Evolutionary conservation across 257 asterid species (phyloP).

Genomic region (Scutellaria minor): DNA sequence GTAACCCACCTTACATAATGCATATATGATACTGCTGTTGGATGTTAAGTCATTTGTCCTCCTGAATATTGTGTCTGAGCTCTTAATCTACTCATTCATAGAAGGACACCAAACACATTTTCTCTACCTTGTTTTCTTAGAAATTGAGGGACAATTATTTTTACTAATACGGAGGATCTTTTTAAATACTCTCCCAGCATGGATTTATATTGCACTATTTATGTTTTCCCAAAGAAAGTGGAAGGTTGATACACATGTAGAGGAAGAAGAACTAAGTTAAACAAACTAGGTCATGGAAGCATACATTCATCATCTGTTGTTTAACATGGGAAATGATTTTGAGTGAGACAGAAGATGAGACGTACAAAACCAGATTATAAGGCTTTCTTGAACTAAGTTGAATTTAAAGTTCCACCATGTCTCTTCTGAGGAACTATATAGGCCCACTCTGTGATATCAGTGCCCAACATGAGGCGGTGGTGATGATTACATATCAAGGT

Average conservation of each 20-base stretch:
- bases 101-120: constrained; percentile 3
- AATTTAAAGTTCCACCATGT: constrained; percentile 16
- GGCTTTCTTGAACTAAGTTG: constrained; percentile 5
- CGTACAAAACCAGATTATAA: not conserved
- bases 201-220: not conserved
- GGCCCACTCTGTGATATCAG: constrained; percentile 4
- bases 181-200: too few relatives aligned
- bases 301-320: constrained; percentile 7
- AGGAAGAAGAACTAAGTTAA: constrained; percentile 20
- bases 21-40: not conserved
- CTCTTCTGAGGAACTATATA: not conserved
- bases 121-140: not conserved
- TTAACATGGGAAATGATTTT: constrained; percentile 21
- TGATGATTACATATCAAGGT: not conserved
- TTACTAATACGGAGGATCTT: too few relatives aligned
- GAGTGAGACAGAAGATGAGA: not conserved
- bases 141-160: too few relatives aligned
- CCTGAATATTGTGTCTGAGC: constrained; percentile 13
- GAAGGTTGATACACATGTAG: constrained; percentile 4
- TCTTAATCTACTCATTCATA: not conserved
- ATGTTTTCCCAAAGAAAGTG: constrained; percentile 12
- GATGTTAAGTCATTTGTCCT: constrained; percentile 10
- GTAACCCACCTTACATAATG: not conserved
- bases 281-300: constrained; percentile 9
- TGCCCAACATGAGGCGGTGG: constrained; percentile 10